Percentiles rank a stretch among this genome's conserved stretches.
Evolutionary conservation across 768 basidiomycete genomes (phyloP).

Genomic region (Boletus rubescentipes): DNA sequence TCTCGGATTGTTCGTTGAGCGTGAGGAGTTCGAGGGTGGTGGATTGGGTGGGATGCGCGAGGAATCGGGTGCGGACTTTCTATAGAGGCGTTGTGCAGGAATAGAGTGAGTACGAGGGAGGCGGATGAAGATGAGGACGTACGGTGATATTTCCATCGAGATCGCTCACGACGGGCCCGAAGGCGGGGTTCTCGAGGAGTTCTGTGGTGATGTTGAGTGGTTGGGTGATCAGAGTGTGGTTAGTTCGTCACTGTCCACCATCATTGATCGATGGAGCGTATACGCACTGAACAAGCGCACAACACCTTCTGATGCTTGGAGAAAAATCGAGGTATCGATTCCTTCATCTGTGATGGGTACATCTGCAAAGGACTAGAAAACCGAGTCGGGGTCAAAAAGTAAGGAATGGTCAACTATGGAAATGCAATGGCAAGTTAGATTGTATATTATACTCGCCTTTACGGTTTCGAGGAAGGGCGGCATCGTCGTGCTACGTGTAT

Average conservation of each 20-base stretch:
- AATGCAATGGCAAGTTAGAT: neutral
- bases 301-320: conserved; percentile 86
- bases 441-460: conserved; percentile 42
- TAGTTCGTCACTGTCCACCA: neutral
- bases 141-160: conserved; percentile 91
- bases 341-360: conserved; percentile 85
- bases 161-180: conserved; percentile 80
- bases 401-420: neutral
- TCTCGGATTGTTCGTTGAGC: conserved; percentile 79
- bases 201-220: conserved; percentile 9
- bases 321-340: conserved; percentile 83
- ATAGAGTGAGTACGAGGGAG: neutral
- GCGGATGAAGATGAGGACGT: conserved; percentile 21
- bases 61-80: conserved; percentile 89
- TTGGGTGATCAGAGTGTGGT: neutral
- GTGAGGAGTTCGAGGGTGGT: conserved; percentile 83
- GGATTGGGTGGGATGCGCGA: conserved; percentile 61
- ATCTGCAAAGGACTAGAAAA: conserved; percentile 82
- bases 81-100: conserved; percentile 30
- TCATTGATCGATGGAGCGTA: neutral
- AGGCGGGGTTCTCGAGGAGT: conserved; percentile 48
- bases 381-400: neutral
- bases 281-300: conserved; percentile 85
- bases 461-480: conserved; percentile 74
- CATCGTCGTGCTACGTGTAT: conserved; percentile 41